Percentiles rank a stretch among this genome's conserved stretches.
Evolutionary conservation across 2,329 filamentous ascomycete genomes (phyloP).

Genomic region (Diplodia intermedia): DNA sequence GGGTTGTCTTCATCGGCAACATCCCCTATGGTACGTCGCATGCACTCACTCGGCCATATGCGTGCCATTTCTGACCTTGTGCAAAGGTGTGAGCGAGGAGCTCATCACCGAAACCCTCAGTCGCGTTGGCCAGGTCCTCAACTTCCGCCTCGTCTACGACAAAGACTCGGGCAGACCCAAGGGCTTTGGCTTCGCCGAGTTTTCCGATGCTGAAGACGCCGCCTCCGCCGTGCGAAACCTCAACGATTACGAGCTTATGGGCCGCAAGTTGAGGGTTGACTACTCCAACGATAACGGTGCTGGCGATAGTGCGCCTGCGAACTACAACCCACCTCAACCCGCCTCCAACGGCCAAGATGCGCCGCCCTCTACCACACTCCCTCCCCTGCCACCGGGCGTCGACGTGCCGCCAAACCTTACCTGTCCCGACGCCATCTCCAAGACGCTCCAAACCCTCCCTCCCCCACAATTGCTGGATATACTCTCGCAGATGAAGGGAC

Average conservation of each 20-base stretch:
- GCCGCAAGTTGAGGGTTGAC: conserved; percentile 90
- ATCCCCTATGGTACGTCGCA: conserved; percentile 73
- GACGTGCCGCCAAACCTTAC: conserved; percentile 83
- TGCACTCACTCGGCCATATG: not conserved
- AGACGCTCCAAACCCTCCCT: conserved; percentile 84
- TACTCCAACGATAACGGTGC: conserved; percentile 88
- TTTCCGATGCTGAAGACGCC: conserved; percentile 88
- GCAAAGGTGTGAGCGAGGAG: conserved; percentile 86
- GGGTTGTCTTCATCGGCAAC: conserved; percentile 85
- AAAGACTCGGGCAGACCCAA: conserved; percentile 93
- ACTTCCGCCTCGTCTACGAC: conserved; percentile 93
- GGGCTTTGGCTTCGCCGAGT: conserved; percentile 96
- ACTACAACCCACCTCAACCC: conserved; percentile 49
- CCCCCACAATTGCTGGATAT: conserved; percentile 91
- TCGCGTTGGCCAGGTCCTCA: conserved; percentile 86
- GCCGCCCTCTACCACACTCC: conserved; percentile 61
- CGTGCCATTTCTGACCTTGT: conserved; percentile 32
- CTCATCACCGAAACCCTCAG: conserved; percentile 94
- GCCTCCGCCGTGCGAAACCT: conserved; percentile 94
- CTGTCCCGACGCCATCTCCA: conserved; percentile 89
- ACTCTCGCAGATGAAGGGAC: conserved; percentile 89
- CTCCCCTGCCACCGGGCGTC: conserved; percentile 81
- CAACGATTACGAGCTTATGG: conserved; percentile 95
- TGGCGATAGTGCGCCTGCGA: conserved; percentile 52
- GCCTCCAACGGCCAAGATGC: conserved; percentile 53